Evolutionary conservation across 352 stramenopile genomes (phyloP).

Genomic region (Aphanomyces invadans): DNA sequence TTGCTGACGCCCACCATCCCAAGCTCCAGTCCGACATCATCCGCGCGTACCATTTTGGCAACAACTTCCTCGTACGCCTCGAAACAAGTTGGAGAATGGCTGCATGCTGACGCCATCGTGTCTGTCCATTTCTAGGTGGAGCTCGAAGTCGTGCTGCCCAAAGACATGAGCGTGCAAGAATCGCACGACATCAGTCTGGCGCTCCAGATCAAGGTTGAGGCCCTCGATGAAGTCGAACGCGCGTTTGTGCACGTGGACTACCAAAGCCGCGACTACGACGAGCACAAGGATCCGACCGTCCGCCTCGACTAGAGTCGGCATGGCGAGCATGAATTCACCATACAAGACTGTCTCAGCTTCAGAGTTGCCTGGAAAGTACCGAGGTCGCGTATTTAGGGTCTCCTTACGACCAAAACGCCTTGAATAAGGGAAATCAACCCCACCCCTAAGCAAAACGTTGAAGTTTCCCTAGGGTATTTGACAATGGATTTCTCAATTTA

Average conservation of each 20-base stretch:
- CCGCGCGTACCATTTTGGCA: conserved; percentile 94
- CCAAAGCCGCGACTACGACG: conserved; percentile 78
- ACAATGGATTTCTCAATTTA: neutral
- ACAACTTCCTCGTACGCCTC: conserved; percentile 84
- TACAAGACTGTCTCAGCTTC: neutral
- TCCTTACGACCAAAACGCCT: too few species aligned
- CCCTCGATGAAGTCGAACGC: conserved; percentile 92
- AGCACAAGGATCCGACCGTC: conserved; percentile 82
- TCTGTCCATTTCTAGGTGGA: conserved; percentile 44
- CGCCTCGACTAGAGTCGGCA: conserved; percentile 24
- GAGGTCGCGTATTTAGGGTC: too few species aligned
- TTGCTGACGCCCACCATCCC: conserved; percentile 83
- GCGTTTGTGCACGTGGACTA: conserved; percentile 99
- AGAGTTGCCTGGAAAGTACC: neutral
- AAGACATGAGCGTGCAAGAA: conserved; percentile 87
- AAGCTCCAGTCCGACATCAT: conserved; percentile 90
- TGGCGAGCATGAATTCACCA: neutral
- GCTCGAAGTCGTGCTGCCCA: conserved; percentile 76
- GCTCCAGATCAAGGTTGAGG: conserved; percentile 95
- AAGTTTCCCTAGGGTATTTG: neutral
- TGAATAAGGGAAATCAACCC: too few species aligned
- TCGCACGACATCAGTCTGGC: conserved; percentile 95
- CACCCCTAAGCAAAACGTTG: neutral
- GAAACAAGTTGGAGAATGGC: neutral
- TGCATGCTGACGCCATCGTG: too few species aligned